Base-by-base conservation (phyloP, 306 rosid species). In the Vicia sativa region DNA sequence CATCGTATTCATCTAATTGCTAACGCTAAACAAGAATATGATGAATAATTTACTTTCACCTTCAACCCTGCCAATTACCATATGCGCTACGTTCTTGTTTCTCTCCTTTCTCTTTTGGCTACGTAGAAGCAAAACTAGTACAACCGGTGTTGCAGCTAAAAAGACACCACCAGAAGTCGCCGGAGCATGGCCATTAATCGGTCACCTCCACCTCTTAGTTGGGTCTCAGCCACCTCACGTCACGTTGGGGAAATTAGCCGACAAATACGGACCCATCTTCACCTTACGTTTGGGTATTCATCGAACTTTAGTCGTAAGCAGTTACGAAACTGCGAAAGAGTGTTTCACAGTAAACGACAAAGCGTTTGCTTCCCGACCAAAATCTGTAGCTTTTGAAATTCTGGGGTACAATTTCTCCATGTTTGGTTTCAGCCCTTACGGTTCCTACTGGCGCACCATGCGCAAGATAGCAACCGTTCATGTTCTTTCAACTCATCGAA, bases 401-500 rank as follows among this genome's bases (percentile, higher is more conserved):
- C n/a, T 79, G 26, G 82, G 80, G 0, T 45, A 37, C 15, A 46
- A 77, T 46, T 56, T 8, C 28, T 45, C 81, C 11, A 77, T 70
- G 84, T 1, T 82, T 0, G 83, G 65, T 2, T 56, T 63, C 39
- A 68, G 70, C 3, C 78, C 76, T 1, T 82, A 82, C 11, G 80
- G 85, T 6, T n/a, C 75, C 0, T 74, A 77, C 1, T 85, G 89
- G 89, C 85, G 89, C 13, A 19, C 48, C 0, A 9, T 77, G 5
- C 84, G 86, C 3, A 85, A 79, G 66, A 65, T 82, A 3, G 66
- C 79, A 18, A 64, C 63, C 0, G 3, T 50, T 0, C 72, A 79
- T 9, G 41, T 81, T 0, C 75, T 81, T 41, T 79, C 77, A 14
- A 2, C 41, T 4, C 62, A 64, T 1, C 77, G 79, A 0, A 54